These are phyloP conservation scores for Pigoraptor vietnamica DNA, from an alignment of 78 protist species.

Conservation along the genomic window DNA sequence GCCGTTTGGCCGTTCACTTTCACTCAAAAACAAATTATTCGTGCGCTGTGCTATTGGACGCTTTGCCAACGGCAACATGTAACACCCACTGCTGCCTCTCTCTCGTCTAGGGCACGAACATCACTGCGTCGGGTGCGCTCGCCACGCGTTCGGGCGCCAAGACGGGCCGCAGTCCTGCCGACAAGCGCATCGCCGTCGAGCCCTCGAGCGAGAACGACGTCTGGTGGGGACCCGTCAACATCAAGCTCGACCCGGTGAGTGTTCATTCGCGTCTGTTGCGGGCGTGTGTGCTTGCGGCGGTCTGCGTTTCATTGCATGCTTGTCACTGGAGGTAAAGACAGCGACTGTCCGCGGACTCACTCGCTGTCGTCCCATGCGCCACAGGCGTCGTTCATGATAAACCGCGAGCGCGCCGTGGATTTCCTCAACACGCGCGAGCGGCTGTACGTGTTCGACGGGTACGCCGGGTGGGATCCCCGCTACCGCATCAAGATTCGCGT, in stretches of 20 bases:
- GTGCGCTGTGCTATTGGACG: not conserved
- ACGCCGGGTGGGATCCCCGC: conserved; percentile 79
- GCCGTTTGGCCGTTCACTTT: not conserved
- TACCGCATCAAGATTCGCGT: conserved; percentile 81
- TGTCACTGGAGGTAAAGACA: no score
- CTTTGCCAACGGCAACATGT: not conserved
- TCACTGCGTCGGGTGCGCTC: conserved; percentile 67
- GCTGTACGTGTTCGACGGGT: conserved; percentile 83
- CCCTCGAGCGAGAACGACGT: conserved; percentile 41
- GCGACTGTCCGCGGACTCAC: no score
- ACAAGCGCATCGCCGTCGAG: conserved; percentile 77
- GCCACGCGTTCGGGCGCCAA: conserved; percentile 63
- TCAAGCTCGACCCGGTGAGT: conserved; percentile 46
- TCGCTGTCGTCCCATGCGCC: not conserved
- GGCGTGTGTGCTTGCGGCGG: not conserved
- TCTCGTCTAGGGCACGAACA: conserved; percentile 16
- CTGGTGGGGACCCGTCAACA: conserved; percentile 90
- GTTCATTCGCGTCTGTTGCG: not conserved
- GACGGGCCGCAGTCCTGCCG: conserved; percentile 84
- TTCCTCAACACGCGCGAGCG: conserved; percentile 78
- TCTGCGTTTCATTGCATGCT: not conserved
- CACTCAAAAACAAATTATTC: not conserved
- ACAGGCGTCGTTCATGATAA: conserved; percentile 51
- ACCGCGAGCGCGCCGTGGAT: conserved; percentile 87
- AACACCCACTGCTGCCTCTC: conserved; percentile 41